phyloP scores from a whole-genome alignment of 306 rosid genomes.

The Acmispon strigosus region DNA sequence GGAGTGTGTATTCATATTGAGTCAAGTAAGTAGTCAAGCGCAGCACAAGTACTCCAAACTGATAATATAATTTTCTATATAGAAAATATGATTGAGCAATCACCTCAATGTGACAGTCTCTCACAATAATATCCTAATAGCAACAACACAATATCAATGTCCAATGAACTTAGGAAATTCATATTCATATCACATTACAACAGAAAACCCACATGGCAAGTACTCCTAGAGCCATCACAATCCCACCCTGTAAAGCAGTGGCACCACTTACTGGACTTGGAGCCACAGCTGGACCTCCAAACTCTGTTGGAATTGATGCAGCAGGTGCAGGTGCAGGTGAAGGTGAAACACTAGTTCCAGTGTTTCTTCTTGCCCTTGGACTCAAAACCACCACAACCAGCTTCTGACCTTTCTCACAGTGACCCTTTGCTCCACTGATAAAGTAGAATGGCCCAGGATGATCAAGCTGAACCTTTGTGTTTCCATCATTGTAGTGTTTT shows the following conservation, averaged over 20 bases:
- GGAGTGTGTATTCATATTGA: too few relatives aligned
- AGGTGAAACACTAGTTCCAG: constrained; percentile 23
- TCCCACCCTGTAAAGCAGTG: constrained; percentile 22
- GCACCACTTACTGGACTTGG: constrained; percentile 68
- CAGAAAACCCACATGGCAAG: constrained; percentile 28
- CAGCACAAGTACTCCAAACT: too few relatives aligned
- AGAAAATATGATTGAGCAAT: not conserved
- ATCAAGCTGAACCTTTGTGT: constrained; percentile 51
- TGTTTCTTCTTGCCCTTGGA: constrained; percentile 24
- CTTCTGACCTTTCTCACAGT: constrained; percentile 75
- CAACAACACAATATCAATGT: not conserved
- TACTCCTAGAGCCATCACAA: constrained; percentile 32
- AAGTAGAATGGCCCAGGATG: constrained; percentile 58
- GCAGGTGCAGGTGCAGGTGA: constrained; percentile 52
- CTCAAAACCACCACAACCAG: constrained; percentile 53
- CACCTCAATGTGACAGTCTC: not conserved
- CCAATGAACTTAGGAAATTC: not conserved
- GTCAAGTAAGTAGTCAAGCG: too few relatives aligned
- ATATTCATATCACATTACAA: constrained; percentile 12
- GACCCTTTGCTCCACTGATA: constrained; percentile 69
- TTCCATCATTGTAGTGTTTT: constrained; percentile 43
- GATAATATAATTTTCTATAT: too few relatives aligned
- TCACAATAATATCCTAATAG: not conserved
- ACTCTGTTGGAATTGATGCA: constrained; percentile 39
- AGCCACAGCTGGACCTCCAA: constrained; percentile 58